Evolutionary conservation across 208 protist genomes (phyloP).

Genomic region (Leishmania tropica): DNA sequence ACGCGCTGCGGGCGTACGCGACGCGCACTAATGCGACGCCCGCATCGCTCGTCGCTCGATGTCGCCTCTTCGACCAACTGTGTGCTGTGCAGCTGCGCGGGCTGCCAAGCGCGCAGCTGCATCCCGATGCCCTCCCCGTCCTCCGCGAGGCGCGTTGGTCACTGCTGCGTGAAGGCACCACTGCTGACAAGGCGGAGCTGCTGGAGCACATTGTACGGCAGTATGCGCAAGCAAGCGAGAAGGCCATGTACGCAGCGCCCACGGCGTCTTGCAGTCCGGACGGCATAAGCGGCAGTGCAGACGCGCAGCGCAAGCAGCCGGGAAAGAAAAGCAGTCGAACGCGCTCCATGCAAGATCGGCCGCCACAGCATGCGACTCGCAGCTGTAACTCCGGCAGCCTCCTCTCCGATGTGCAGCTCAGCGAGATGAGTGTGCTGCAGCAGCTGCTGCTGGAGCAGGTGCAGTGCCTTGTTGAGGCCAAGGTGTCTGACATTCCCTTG

Average conservation of each 20-base stretch:
- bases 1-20: constrained; percentile 31
- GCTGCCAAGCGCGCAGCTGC: constrained; percentile 24
- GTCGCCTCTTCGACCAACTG: constrained; percentile 38
- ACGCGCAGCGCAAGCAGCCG: background rate
- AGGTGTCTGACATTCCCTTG: constrained; percentile 44
- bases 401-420: background rate
- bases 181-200: constrained; percentile 31
- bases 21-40: constrained; percentile 11
- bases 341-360: background rate
- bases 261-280: background rate
- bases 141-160: constrained; percentile 58
- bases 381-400: background rate
- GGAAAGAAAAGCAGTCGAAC: background rate
- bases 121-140: constrained; percentile 31
- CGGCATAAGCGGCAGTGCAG: background rate
- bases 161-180: constrained; percentile 44
- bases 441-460: constrained; percentile 58
- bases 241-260: constrained; percentile 18
- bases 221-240: constrained; percentile 33
- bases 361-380: background rate
- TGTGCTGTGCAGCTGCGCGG: constrained; percentile 40
- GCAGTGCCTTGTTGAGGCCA: constrained; percentile 71
- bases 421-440: constrained; percentile 30
- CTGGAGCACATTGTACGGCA: constrained; percentile 50
- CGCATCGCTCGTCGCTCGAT: constrained; percentile 13